These are phyloP conservation scores for Glutinoglossum americanum DNA, from an alignment of 495 filamentous ascomycete species.

Conservation along the genomic window DNA sequence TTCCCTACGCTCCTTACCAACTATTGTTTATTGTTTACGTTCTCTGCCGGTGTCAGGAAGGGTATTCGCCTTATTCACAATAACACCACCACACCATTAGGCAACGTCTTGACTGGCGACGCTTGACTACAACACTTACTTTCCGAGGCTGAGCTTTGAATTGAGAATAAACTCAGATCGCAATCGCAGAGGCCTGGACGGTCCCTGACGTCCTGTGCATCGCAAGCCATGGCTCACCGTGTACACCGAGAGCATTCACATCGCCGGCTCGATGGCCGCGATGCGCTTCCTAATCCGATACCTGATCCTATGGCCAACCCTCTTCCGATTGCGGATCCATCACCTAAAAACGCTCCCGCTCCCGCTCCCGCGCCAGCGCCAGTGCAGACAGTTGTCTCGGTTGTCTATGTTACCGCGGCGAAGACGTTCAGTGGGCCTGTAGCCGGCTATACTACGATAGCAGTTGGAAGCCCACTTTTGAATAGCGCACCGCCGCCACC, in stretches of 20 bases:
- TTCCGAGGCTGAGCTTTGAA: neutral
- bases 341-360: neutral
- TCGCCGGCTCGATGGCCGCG: neutral
- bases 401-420: conserved; percentile 8
- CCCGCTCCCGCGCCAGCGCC: neutral
- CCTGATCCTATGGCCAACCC: neutral
- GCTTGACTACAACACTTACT: neutral
- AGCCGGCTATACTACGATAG: conserved; percentile 6
- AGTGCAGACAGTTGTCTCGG: conserved; percentile 4
- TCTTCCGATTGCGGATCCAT: neutral
- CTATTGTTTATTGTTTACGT: neutral
- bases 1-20: neutral
- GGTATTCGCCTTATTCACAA: neutral
- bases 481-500: neutral
- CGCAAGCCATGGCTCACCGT: neutral
- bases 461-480: neutral
- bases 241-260: no score
- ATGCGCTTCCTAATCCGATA: neutral
- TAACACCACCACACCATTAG: no score
- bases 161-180: neutral
- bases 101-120: neutral
- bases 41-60: neutral
- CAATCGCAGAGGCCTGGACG: neutral
- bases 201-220: neutral
- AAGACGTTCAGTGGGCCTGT: conserved; percentile 7